Percentiles rank a stretch among this genome's conserved stretches.
These are phyloP conservation scores for Hypoxylon fragiforme DNA, from an alignment of 495 filamentous ascomycete genomes.

Conservation along the genomic window DNA sequence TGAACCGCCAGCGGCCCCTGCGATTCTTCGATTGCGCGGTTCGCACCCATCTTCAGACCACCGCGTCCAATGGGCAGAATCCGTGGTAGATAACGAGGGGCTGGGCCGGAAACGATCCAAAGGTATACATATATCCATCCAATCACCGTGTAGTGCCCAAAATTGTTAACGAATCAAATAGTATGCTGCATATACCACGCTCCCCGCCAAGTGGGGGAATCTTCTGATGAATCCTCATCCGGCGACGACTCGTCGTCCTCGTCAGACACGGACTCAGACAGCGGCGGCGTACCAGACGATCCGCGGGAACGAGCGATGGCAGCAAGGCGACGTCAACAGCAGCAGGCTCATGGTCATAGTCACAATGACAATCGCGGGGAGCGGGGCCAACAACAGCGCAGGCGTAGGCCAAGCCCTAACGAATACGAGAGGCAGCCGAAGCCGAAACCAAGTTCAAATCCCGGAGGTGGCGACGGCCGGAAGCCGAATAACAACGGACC, in stretches of 20 bases:
- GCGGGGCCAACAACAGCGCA: conserved; percentile 47
- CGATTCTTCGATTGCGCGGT: conserved; percentile 53
- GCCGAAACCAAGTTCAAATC: conserved; percentile 39
- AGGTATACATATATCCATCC: conserved; percentile 57
- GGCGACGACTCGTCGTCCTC: conserved; percentile 56
- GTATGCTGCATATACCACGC: conserved; percentile 99
- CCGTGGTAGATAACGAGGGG: conserved; percentile 95
- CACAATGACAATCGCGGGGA: conserved; percentile 46
- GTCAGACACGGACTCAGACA: conserved; percentile 50
- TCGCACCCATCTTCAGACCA: conserved; percentile 44
- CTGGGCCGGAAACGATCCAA: conserved; percentile 92
- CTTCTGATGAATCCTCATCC: conserved; percentile 74
- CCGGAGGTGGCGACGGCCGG: conserved; percentile 7
- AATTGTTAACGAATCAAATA: too few species aligned
- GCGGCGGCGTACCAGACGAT: conserved; percentile 29
- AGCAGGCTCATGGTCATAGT: conserved; percentile 42
- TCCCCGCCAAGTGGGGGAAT: conserved; percentile 79
- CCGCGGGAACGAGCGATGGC: conserved; percentile 32
- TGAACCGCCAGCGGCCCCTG: conserved; percentile 31
- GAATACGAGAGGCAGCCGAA: conserved; percentile 94
- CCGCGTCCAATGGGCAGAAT: conserved; percentile 86
- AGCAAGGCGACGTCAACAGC: conserved; percentile 23
- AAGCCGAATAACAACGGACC: conserved; percentile 1
- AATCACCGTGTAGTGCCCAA: too few species aligned
- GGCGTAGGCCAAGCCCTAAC: conserved; percentile 77